Evolutionary conservation across 176 grass and related monocot species (phyloP).

Genomic region (Dendrocalamus sinicus): DNA sequence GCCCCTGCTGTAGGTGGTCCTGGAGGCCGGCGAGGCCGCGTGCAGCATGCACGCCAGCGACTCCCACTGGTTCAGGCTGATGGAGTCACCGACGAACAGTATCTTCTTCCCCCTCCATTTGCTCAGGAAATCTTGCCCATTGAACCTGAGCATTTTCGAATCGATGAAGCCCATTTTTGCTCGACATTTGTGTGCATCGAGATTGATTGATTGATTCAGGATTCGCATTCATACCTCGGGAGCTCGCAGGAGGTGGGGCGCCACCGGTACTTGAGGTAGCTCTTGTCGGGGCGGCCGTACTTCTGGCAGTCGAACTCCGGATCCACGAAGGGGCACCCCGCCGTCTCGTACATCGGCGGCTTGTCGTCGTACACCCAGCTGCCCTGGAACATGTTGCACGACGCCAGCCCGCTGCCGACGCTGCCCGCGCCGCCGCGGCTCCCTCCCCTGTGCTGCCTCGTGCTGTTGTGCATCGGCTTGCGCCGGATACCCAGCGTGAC

Average conservation of each 20-base stretch:
- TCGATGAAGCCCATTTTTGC: background rate
- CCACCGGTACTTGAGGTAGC: constrained; percentile 92
- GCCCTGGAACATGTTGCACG: constrained; percentile 83
- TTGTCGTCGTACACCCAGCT: constrained; percentile 77
- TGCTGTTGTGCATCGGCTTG: constrained; percentile 45
- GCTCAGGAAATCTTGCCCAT: constrained; percentile 60
- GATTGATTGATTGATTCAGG: background rate
- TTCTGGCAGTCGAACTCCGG: constrained; percentile 91
- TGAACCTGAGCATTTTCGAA: constrained; percentile 50
- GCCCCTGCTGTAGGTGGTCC: constrained; percentile 54
- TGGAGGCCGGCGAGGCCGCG: constrained; percentile 69
- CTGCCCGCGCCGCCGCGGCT: background rate
- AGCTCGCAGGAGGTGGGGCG: constrained; percentile 76
- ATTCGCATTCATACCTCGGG: constrained; percentile 47
- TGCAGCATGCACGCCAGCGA: constrained; percentile 93
- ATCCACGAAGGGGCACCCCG: constrained; percentile 82
- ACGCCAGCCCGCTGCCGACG: constrained; percentile 43
- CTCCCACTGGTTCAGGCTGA: constrained; percentile 97
- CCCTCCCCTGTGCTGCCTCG: constrained; percentile 32
- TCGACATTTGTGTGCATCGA: background rate
- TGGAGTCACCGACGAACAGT: constrained; percentile 97
- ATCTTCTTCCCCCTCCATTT: constrained; percentile 95
- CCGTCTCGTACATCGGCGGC: constrained; percentile 69
- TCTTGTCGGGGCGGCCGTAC: constrained; percentile 76
- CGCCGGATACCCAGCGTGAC: constrained; percentile 45